phyloP scores from a whole-genome alignment of 2,329 filamentous ascomycete genomes.

The Didymosphaeria variabile region DNA sequence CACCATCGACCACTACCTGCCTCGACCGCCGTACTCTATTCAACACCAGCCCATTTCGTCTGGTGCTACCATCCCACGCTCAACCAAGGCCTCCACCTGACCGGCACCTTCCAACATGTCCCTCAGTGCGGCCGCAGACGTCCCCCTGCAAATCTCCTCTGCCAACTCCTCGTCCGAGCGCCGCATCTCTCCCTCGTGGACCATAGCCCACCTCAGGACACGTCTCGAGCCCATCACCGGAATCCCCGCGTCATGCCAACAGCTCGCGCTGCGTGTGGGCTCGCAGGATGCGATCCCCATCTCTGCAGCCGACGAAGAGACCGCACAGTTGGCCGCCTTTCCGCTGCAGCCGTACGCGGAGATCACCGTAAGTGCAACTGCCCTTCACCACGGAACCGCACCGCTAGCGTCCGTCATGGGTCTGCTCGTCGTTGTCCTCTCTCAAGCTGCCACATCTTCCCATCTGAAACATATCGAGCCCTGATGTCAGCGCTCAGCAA shows the following conservation, averaged over 20 bases:
- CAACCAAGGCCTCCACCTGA: background rate
- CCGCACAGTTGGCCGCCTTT: conserved; percentile 69
- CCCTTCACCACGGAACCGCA: conserved; percentile 19
- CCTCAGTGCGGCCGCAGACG: conserved; percentile 68
- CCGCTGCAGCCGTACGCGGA: conserved; percentile 78
- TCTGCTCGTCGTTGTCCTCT: conserved; percentile 35
- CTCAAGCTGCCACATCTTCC: conserved; percentile 40
- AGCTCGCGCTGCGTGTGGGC: conserved; percentile 74
- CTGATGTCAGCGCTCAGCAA: conserved; percentile 17
- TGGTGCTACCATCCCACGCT: background rate
- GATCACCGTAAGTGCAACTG: conserved; percentile 72
- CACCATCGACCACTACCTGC: background rate
- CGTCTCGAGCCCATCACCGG: conserved; percentile 95
- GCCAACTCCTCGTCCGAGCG: conserved; percentile 85
- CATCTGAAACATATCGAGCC: conserved; percentile 25
- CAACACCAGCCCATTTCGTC: conserved; percentile 1
- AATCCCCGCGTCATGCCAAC: conserved; percentile 82
- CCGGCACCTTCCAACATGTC: conserved; percentile 33
- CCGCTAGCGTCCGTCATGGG: conserved; percentile 20
- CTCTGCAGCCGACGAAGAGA: conserved; percentile 77
- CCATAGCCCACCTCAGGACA: conserved; percentile 80
- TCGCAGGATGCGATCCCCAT: conserved; percentile 71
- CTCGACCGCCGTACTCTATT: background rate
- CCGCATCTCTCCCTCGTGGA: conserved; percentile 92
- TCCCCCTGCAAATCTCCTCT: conserved; percentile 78